phyloP scores from a whole-genome alignment of 225 moss, liverwort and hornwort species.

The Sphagnum tenellum region DNA sequence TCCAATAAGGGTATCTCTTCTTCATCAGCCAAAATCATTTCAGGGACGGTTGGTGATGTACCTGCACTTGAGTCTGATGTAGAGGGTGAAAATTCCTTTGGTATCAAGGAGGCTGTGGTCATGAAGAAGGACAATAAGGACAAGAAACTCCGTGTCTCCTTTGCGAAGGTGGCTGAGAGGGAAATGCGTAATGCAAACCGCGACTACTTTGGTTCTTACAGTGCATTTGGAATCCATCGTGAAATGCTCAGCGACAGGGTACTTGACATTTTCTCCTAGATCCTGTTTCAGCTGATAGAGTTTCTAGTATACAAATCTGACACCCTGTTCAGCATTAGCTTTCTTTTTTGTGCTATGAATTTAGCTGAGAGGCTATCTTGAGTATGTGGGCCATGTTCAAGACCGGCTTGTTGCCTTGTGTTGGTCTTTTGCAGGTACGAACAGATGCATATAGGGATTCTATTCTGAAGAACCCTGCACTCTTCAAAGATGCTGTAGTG shows the following conservation, averaged over 20 bases:
- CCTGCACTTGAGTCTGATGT: conserved; percentile 6
- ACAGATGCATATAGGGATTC: conserved; percentile 72
- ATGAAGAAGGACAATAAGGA: conserved; percentile 22
- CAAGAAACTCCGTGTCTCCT: conserved; percentile 57
- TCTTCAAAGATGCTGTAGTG: conserved; percentile 61
- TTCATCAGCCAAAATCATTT: conserved; percentile 4
- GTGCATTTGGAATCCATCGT: conserved; percentile 69
- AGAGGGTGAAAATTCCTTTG: conserved; percentile 3
- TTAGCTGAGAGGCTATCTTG: too few relatives aligned
- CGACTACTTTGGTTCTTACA: conserved; percentile 83
- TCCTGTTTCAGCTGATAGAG: too few relatives aligned
- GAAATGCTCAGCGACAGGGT: conserved; percentile 89
- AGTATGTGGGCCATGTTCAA: too few relatives aligned
- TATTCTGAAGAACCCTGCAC: conserved; percentile 60
- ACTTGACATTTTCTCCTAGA: background rate
- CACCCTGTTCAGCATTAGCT: too few relatives aligned
- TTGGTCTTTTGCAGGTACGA: conserved; percentile 42
- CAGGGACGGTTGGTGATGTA: background rate
- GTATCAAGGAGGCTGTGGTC: conserved; percentile 4
- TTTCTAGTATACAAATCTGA: too few relatives aligned
- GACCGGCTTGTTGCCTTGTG: too few relatives aligned
- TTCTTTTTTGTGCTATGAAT: too few relatives aligned
- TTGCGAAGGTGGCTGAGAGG: conserved; percentile 55
- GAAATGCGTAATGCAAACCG: conserved; percentile 66
- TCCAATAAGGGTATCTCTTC: conserved; percentile 4